Percentiles rank a stretch among this genome's conserved stretches.
These are phyloP conservation scores for Mrakia hoshinonis DNA, from an alignment of 768 basidiomycete species.

Conservation along the genomic window DNA sequence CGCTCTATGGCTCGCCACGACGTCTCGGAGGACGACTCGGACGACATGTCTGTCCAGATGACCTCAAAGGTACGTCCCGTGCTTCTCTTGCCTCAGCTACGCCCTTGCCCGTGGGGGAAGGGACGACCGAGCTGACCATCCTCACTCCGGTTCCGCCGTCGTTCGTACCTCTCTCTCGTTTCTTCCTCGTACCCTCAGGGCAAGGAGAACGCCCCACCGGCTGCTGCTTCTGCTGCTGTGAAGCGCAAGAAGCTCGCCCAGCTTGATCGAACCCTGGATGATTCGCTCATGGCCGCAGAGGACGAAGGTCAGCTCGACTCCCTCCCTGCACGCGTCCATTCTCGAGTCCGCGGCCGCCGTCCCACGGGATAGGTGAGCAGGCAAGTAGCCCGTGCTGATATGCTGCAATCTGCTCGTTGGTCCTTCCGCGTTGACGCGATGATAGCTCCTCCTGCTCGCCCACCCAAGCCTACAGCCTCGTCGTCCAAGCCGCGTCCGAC, in stretches of 20 bases:
- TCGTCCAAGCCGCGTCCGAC: slow-evolving; percentile 7
- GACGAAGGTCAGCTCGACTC: slow-evolving; percentile 2
- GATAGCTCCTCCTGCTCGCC: not conserved
- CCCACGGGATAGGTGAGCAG: no score
- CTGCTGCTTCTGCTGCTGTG: not conserved
- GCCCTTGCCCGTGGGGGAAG: not conserved
- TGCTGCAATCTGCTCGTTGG: not conserved
- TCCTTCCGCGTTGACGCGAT: not conserved
- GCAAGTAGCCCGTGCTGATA: no score
- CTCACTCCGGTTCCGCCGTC: not conserved
- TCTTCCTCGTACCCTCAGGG: not conserved
- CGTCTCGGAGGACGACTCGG: not conserved
- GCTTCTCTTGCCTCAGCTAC: not conserved
- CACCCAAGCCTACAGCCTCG: not conserved
- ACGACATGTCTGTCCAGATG: slow-evolving; percentile 2
- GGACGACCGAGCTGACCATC: slow-evolving; percentile 3
- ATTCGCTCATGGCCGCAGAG: not conserved
- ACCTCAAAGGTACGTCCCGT: not conserved
- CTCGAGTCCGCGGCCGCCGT: no score
- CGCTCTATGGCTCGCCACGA: not conserved
- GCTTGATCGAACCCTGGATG: slow-evolving; percentile 1
- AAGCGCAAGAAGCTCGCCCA: slow-evolving; percentile 3
- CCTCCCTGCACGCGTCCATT: no score
- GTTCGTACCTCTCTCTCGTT: not conserved
- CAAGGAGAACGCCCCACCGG: not conserved